Evolutionary conservation across 164 flowering plant species (phyloP).

Genomic region (Tinospora cordifolia): DNA sequence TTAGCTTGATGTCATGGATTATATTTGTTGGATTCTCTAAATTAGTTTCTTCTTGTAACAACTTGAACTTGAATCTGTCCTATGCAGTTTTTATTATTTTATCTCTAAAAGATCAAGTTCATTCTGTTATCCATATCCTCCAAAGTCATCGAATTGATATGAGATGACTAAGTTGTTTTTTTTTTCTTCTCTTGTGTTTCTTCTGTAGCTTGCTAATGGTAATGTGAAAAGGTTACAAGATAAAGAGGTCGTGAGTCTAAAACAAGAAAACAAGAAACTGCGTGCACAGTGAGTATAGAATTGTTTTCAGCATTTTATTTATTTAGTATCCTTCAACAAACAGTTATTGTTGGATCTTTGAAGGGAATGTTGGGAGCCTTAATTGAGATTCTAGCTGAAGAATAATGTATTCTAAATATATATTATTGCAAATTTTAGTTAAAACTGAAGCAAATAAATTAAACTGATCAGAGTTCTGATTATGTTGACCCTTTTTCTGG

Average conservation of each 20-base stretch:
- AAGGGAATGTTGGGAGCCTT: too few relatives aligned
- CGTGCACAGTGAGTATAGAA: conserved; percentile 44
- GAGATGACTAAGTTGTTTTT: not conserved
- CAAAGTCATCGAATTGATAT: not conserved
- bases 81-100: too few relatives aligned
- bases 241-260: conserved; percentile 29
- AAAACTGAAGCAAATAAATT: not conserved
- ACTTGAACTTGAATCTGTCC: too few relatives aligned
- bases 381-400: too few relatives aligned
- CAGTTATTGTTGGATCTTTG: too few relatives aligned
- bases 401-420: too few relatives aligned
- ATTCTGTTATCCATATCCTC: not conserved
- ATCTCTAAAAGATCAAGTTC: not conserved
- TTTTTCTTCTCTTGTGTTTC: not conserved
- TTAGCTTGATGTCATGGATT: too few relatives aligned
- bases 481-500: not conserved
- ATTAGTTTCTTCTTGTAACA: too few relatives aligned
- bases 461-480: not conserved
- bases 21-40: too few relatives aligned
- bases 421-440: too few relatives aligned
- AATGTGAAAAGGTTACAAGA: conserved; percentile 21
- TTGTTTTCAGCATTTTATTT: too few relatives aligned
- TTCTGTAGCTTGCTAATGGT: conserved; percentile 29
- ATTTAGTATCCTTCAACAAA: too few relatives aligned
- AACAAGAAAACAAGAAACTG: conserved; percentile 56